phyloP scores from a whole-genome alignment of 495 filamentous ascomycete species.

The Trichocladium uniseriatum region DNA sequence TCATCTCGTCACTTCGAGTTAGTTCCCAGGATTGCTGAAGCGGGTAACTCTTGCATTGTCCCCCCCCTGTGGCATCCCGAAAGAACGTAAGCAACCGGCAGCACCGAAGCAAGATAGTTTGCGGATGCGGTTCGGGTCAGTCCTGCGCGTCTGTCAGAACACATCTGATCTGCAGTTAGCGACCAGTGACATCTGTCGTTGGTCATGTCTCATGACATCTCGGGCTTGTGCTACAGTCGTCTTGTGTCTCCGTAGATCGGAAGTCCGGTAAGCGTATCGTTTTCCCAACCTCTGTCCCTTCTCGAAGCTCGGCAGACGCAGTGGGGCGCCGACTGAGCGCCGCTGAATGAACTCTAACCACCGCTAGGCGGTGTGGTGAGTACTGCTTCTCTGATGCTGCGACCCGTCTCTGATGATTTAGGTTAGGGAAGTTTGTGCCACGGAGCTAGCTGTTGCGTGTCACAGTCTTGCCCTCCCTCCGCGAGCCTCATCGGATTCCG shows the following conservation, averaged over 20 bases:
- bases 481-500: neutral
- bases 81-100: neutral
- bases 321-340: neutral
- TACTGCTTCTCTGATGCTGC: neutral
- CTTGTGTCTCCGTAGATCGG: conserved; percentile 9
- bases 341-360: neutral
- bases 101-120: neutral
- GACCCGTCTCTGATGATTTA: neutral
- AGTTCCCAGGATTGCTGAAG: too few species aligned
- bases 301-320: conserved; percentile 13
- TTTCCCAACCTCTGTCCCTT: conserved; percentile 4
- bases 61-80: conserved; percentile 7
- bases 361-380: neutral
- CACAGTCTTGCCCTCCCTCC: neutral
- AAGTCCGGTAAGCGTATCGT: conserved; percentile 13
- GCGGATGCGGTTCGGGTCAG: too few species aligned
- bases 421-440: neutral
- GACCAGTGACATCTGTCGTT: neutral
- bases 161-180: conserved; percentile 5
- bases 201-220: conserved; percentile 2
- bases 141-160: too few species aligned
- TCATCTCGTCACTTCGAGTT: neutral
- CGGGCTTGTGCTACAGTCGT: conserved; percentile 8
- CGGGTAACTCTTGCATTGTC: too few species aligned
- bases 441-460: neutral